Evolutionary conservation across 352 stramenopile genomes (phyloP).

Genomic region (Globisporangium nodosum): DNA sequence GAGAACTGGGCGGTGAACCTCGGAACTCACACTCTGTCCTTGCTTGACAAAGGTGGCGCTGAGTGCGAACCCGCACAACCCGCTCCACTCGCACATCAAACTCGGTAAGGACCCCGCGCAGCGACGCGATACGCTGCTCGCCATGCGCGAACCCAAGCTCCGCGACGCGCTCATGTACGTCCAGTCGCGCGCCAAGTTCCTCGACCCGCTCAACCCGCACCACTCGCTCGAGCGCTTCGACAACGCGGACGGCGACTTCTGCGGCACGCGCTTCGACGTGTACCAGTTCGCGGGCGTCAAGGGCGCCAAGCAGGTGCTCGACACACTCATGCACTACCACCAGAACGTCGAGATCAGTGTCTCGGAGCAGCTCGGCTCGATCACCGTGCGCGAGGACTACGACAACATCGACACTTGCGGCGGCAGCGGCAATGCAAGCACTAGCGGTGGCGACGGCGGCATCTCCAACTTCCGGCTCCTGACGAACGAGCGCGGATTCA

Average conservation of each 20-base stretch:
- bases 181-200: constrained; percentile 32
- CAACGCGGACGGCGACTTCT: constrained; percentile 25
- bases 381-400: constrained; percentile 45
- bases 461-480: constrained; percentile 30
- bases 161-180: constrained; percentile 30
- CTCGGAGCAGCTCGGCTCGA: constrained; percentile 37
- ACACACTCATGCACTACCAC: constrained; percentile 37
- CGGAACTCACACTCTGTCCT: too few species aligned
- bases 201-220: constrained; percentile 30
- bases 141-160: constrained; percentile 29
- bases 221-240: constrained; percentile 34
- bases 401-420: constrained; percentile 18
- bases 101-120: constrained; percentile 22
- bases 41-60: neutral
- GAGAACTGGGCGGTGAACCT: too few species aligned
- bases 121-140: constrained; percentile 23
- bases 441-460: constrained; percentile 1
- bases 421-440: too few species aligned
- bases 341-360: constrained; percentile 58
- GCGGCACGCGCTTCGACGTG: constrained; percentile 28
- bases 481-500: constrained; percentile 3
- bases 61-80: constrained; percentile 5
- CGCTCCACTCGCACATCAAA: constrained; percentile 35
- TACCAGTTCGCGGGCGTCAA: constrained; percentile 34
- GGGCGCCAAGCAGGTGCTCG: constrained; percentile 49